Conservation (phyloP, 2,329 filamentous ascomycete species). For the Colletotrichum liaoningense region DNA sequence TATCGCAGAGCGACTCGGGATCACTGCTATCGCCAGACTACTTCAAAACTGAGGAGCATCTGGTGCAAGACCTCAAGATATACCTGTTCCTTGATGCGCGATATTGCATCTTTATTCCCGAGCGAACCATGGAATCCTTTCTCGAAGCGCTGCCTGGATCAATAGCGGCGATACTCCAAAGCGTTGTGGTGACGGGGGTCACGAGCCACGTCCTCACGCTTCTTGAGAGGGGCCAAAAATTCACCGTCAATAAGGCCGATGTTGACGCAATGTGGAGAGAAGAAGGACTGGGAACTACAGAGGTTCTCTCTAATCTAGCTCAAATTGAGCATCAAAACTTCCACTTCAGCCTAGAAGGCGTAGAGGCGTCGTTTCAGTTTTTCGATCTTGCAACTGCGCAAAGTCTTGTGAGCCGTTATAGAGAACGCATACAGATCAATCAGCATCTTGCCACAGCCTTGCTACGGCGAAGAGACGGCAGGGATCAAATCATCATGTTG, state of each 20-base stretch:
- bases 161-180: neutral
- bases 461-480: neutral
- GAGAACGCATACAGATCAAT: neutral
- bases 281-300: no score
- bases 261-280: neutral
- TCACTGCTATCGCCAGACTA: neutral
- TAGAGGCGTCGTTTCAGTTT: neutral
- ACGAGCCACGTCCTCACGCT: neutral
- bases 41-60: neutral
- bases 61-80: neutral
- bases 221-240: neutral
- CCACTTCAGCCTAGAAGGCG: accelerated
- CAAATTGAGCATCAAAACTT: neutral
- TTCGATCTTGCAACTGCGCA: neutral
- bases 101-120: neutral
- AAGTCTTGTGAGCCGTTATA: neutral
- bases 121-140: neutral
- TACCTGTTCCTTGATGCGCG: neutral
- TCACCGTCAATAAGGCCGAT: neutral
- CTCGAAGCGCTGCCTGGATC: neutral
- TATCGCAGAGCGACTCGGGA: neutral
- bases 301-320: neutral
- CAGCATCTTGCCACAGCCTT: neutral
- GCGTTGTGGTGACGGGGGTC: neutral
- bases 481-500: neutral